Percentiles rank a stretch among this genome's conserved stretches.
These are phyloP conservation scores for Boeremia lycopersici DNA, from an alignment of 2,329 filamentous ascomycete genomes.

Conservation along the genomic window DNA sequence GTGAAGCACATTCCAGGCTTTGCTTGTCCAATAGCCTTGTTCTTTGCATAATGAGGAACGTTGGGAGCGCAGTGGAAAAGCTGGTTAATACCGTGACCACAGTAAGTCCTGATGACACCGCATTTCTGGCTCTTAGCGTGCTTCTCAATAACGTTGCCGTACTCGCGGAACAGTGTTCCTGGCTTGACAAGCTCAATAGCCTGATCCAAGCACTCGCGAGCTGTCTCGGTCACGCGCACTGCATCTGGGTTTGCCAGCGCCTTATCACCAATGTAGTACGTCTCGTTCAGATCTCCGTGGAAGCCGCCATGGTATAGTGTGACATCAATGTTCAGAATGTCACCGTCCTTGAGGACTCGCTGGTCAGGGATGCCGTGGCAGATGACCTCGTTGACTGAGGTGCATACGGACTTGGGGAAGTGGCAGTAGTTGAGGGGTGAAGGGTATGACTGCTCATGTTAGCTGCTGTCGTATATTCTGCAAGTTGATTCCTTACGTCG, in stretches of 20 bases:
- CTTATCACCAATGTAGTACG: slow-evolving; percentile 94
- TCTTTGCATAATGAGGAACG: slow-evolving; percentile 96
- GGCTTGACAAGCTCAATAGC: slow-evolving; percentile 93
- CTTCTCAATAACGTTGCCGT: slow-evolving; percentile 94
- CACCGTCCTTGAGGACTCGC: slow-evolving; percentile 83
- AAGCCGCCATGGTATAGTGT: slow-evolving; percentile 93
- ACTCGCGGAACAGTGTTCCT: slow-evolving; percentile 88
- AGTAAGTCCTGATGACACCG: slow-evolving; percentile 94
- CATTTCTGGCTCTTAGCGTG: slow-evolving; percentile 84
- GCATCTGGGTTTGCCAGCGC: slow-evolving; percentile 82
- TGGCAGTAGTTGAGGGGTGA: slow-evolving; percentile 94
- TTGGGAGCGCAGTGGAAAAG: slow-evolving; percentile 94
- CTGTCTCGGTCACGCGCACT: slow-evolving; percentile 87
- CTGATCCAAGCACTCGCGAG: slow-evolving; percentile 87
- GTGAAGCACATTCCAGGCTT: slow-evolving; percentile 99
- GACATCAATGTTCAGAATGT: slow-evolving; percentile 97
- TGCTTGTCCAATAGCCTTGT: slow-evolving; percentile 92
- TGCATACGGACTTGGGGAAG: slow-evolving; percentile 98
- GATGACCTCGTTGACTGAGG: slow-evolving; percentile 94
- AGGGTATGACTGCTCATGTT: slow-evolving; percentile 76
- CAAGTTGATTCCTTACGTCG: slow-evolving; percentile 66
- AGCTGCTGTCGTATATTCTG: slow-evolving; percentile 10
- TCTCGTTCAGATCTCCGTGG: slow-evolving; percentile 97
- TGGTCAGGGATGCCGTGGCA: slow-evolving; percentile 98
- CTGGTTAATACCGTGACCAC: slow-evolving; percentile 92